Percentiles rank a stretch among this genome's conserved stretches.
Conservation (phyloP, 176 grass and related monocot species). For the Carex cristatella region DNA sequence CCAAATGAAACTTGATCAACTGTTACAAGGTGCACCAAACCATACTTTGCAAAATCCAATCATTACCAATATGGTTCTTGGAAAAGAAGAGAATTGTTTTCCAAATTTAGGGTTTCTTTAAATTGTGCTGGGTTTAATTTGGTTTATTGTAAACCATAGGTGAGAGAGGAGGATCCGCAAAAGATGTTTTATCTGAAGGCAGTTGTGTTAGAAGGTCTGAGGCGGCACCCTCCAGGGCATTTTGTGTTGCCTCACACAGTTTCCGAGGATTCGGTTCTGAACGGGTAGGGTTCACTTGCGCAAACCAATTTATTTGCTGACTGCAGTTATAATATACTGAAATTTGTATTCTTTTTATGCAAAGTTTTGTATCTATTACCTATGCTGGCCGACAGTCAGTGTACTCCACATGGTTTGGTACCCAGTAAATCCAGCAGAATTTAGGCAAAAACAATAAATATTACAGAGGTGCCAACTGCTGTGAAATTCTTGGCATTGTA, state of each 20-base stretch:
- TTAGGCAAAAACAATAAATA: neutral
- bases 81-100: neutral
- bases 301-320: neutral
- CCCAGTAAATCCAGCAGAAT: neutral
- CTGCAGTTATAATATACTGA: neutral
- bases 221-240: conserved; percentile 31
- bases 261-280: conserved; percentile 6
- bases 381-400: neutral
- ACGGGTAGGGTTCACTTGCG: neutral
- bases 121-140: neutral
- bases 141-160: neutral
- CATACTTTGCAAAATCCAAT: neutral
- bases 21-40: too few relatives aligned
- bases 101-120: neutral
- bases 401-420: neutral
- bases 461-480: neutral
- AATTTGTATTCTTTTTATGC: neutral
- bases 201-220: conserved; percentile 30
- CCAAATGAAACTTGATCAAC: too few relatives aligned
- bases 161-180: conserved; percentile 28
- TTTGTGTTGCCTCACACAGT: conserved; percentile 31
- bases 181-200: conserved; percentile 30
- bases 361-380: neutral
- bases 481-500: neutral
- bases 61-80: neutral